Conservation (phyloP, 768 basidiomycete genomes). For the Mycena alexandri region DNA sequence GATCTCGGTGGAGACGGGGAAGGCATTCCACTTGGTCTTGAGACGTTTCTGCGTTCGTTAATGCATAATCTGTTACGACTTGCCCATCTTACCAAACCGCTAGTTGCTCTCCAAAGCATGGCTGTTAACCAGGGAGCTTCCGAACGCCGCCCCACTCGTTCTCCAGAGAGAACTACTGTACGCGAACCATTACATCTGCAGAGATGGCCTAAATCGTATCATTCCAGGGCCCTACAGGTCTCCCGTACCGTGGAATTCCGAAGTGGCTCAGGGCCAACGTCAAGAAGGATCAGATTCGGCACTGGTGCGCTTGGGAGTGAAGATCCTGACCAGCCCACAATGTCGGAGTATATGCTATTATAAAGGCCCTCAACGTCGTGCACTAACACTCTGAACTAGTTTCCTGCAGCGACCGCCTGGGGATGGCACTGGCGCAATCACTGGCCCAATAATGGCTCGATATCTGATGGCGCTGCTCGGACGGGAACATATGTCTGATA, state of each 20-base stretch:
- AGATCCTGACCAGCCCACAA: conserved; percentile 53
- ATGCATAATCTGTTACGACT: neutral
- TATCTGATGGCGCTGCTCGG: conserved; percentile 77
- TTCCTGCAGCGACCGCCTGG: conserved; percentile 50
- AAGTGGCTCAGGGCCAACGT: conserved; percentile 39
- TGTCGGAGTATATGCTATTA: conserved; percentile 63
- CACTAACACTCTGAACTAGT: conserved; percentile 41
- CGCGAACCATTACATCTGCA: neutral
- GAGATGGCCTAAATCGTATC: neutral
- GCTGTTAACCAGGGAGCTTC: conserved; percentile 37
- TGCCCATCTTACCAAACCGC: conserved; percentile 13
- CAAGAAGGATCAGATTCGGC: conserved; percentile 54
- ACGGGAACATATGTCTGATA: conserved; percentile 58
- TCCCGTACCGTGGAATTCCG: conserved; percentile 51
- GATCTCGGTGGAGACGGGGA: conserved; percentile 46
- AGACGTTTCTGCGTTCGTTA: conserved; percentile 63
- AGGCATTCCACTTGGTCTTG: conserved; percentile 55
- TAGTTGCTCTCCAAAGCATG: conserved; percentile 39
- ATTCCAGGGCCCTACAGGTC: conserved; percentile 25
- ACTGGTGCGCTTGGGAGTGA: conserved; percentile 41
- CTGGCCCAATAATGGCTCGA: conserved; percentile 76
- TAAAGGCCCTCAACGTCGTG: conserved; percentile 5
- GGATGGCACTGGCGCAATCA: conserved; percentile 56
- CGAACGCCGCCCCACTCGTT: conserved; percentile 16
- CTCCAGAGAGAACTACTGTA: conserved; percentile 16